Evolutionary conservation across 2,329 filamentous ascomycete genomes (phyloP), one percentile per base, ranked within the genome.

Genomic region (Xylaria sp.): DNA sequence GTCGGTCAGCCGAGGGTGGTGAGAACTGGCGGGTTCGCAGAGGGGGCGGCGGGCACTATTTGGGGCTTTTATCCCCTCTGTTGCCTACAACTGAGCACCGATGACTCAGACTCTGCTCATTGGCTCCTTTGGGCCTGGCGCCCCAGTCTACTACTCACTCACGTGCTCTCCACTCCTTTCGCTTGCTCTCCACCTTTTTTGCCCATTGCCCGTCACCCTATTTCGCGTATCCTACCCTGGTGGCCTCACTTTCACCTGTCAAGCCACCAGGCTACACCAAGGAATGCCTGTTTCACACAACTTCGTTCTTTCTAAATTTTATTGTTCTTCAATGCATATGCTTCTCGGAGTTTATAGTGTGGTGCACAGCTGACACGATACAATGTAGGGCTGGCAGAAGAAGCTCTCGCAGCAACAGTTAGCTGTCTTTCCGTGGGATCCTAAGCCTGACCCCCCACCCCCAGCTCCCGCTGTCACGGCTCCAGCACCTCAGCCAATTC

Each of bases 401-500:
- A 98, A 97, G 81, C 86, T 99, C 42, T 92, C 94, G 1, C 89
- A 90, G 74, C 89, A 97, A 72, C 89, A 92, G 73, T 91, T 98
- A 69, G 96, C 96, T 68, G 85, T 88, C 65, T 98, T 98, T 79
- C 95, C 96, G 11, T 99, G 96, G 96, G 96, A 99, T 78, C 95
- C 96, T 51, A 90, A 92, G 78, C 91, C 92, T 58, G 90, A 92
- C 61, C 86, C 88, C 78, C 71, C 88, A 78, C 71, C 82, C 75
- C 76, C 84, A 74, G 75, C 80, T 67, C 78, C 82, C 65, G 80
- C 80, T 72, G 78, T 75, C 59, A 81, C 78, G 75, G 73, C 79
- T 72, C 70, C 70, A 50, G 66, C 65, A 50, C 69, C 73, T 8
- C 74, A 76, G 53, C 69, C 75, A 64, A 63, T 68, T 32, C 66